Evolutionary conservation across 441 rosid genomes (phyloP).

Genomic region (Viola pubescens): DNA sequence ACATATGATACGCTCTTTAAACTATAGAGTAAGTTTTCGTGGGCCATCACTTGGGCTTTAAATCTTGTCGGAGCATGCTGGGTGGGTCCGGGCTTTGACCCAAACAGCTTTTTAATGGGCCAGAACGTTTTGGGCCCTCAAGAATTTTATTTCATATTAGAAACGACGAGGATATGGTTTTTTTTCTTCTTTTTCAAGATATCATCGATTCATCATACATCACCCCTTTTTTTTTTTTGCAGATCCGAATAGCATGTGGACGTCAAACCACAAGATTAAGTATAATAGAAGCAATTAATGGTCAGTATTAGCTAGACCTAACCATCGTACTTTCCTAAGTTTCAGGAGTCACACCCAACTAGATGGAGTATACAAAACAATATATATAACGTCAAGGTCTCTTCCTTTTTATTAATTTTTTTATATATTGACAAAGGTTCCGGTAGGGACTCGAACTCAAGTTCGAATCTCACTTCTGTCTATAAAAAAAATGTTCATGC

Average conservation of each 20-base stretch:
- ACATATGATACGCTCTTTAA: too few relatives aligned
- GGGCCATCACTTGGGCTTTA: too few relatives aligned
- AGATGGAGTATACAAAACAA: neutral
- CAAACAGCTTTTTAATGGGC: too few relatives aligned
- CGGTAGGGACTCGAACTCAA: neutral
- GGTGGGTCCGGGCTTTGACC: too few relatives aligned
- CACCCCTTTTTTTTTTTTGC: neutral
- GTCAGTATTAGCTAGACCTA: constrained; percentile 31
- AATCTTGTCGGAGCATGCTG: too few relatives aligned
- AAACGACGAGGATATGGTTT: neutral
- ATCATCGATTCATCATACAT: neutral
- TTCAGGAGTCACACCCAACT: constrained; percentile 23
- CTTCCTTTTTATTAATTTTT: neutral
- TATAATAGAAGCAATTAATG: constrained; percentile 17
- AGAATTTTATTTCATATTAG: too few relatives aligned
- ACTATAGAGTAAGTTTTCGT: too few relatives aligned
- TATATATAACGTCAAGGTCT: neutral
- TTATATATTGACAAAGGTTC: neutral
- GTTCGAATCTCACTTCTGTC: neutral
- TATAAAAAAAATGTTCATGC: too few relatives aligned
- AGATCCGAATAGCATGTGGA: too few relatives aligned
- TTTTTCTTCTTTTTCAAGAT: neutral
- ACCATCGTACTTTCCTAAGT: constrained; percentile 5
- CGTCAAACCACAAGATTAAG: constrained; percentile 11
- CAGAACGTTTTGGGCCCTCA: too few relatives aligned